Evolutionary conservation across 2,329 filamentous ascomycete genomes (phyloP).

Genomic region (Dothideomycetes sp.): DNA sequence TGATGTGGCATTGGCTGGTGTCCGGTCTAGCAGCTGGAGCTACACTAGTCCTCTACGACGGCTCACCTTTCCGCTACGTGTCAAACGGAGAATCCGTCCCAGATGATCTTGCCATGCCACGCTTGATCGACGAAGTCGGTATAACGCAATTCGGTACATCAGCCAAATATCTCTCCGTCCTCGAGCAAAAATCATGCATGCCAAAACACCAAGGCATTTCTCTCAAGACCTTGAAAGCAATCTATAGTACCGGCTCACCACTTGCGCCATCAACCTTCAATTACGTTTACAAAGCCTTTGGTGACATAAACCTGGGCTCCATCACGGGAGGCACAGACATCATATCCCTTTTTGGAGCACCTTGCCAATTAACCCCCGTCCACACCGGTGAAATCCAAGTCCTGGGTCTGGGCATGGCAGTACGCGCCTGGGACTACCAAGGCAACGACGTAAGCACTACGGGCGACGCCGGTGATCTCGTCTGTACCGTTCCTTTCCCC

Average conservation of each 20-base stretch:
- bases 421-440: constrained; percentile 42
- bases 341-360: constrained; percentile 84
- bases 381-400: constrained; percentile 43
- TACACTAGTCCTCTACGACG: constrained; percentile 81
- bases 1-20: constrained; percentile 99
- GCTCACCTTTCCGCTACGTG: constrained; percentile 65
- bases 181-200: constrained; percentile 67
- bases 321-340: constrained; percentile 97
- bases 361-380: constrained; percentile 49
- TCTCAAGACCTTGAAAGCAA: constrained; percentile 56
- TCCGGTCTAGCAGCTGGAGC: constrained; percentile 75
- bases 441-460: constrained; percentile 50
- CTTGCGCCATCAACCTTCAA: constrained; percentile 86
- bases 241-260: constrained; percentile 91
- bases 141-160: constrained; percentile 95
- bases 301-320: constrained; percentile 72
- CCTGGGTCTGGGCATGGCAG: constrained; percentile 42
- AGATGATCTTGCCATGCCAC: constrained; percentile 72
- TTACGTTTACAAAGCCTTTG: constrained; percentile 81
- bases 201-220: constrained; percentile 51
- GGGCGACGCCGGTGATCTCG: constrained; percentile 73
- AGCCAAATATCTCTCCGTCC: constrained; percentile 81
- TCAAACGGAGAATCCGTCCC: constrained; percentile 45
- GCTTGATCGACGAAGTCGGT: constrained; percentile 65
- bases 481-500: constrained; percentile 79